Base-by-base conservation (phyloP, 176 grass and related monocot species). In the Oryza nivara region DNA sequence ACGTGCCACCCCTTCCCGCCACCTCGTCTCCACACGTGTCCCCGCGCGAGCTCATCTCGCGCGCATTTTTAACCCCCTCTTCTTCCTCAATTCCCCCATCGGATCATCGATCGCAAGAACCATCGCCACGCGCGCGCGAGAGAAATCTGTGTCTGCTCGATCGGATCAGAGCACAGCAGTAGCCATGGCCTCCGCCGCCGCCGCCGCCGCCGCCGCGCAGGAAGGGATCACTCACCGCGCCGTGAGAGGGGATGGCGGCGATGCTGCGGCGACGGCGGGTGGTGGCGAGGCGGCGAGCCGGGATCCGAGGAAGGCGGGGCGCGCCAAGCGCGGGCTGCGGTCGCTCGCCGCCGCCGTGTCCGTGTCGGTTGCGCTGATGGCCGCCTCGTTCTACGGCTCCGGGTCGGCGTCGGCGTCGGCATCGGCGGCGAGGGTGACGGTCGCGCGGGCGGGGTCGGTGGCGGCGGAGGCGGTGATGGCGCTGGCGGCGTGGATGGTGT, bases 401-500 rank as follows among this genome's bases (percentile, higher is more conserved):
- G 75, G 84, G 8, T 16, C 79, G 17, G 17, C 77, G 10, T 3
- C 38, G 28, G 4, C 35, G 30, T 32, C 30, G 30, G 7, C 73
- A 54, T 13, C 72, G 35, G 41, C 72, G 7, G 4, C 56, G n/a
- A 92, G 80, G 56, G 72, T 92, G 61, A 83, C 81, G 80, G 2
- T 92, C 13, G 89, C 90, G 85, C 86, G 86, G 9, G 40, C 85
- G 19, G 96, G 88, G 28, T 92, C 86, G 13, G 84, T 98, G 66
- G 41, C 85, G 6, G 74, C 81, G 25, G 81, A 92, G 67, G 87
- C 85, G 25, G 82, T 98, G 63, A 79, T 85, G 35, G 89, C 93
- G 80, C 74, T 98, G 51, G 79, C 93, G 12, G 91, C 91, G 35
- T 98, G 96, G 96, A 87, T 98, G 6, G 87, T 90, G 77, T 98